Base-by-base conservation (phyloP, 2,329 filamentous ascomycete species). In the Alternaria sp. region DNA sequence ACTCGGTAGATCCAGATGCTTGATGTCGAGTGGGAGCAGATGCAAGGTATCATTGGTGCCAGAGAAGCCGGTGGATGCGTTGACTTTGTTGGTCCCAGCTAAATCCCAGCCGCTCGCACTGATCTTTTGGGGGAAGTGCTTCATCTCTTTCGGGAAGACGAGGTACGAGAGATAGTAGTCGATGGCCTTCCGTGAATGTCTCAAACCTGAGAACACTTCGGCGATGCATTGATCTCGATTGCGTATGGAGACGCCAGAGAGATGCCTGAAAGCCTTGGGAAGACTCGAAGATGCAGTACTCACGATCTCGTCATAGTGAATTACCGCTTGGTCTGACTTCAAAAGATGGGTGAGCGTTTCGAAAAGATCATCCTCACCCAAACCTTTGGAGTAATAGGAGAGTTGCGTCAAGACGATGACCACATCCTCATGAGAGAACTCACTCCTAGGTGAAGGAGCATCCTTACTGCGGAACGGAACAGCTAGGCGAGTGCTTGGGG, bases 381-480 rank as follows among this genome's bases (percentile, higher is more conserved):
- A 21, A 21, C 21, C 21, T 21, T 21, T 21, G 21, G 21, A 21
- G 21, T 21, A 21, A 21, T 21, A 21, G 21, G 21, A 21, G 21
- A 21, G 21, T 21, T 21, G 21, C 21, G 21, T 21, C 21, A 21
- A 21, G 21, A 21, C 21, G 21, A 21, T 21, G 21, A 21, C 21
- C 21, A 21, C 21, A 21, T 21, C 21, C 21, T 21, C 21, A 21
- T 21, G 21, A 21, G 21, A 21, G 21, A 21, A 21, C 67, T 93
- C 90, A 0, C 89, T 86, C 6, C 87, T 83, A 0, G 87, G 84
- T 0, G 85, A 85, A 0, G 90, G 90, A 0, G 84, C 81, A 3
- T 90, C 90, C 60, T 93, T 92, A 0, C 88, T 88, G 11, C 86
- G 83, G 52, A 85, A 93, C 0, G 90, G 90, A 0, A 93, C 90